Percentiles rank a stretch among this genome's conserved stretches.
phyloP scores from a whole-genome alignment of 768 basidiomycete species.

The Xerocomellus amylosporus region DNA sequence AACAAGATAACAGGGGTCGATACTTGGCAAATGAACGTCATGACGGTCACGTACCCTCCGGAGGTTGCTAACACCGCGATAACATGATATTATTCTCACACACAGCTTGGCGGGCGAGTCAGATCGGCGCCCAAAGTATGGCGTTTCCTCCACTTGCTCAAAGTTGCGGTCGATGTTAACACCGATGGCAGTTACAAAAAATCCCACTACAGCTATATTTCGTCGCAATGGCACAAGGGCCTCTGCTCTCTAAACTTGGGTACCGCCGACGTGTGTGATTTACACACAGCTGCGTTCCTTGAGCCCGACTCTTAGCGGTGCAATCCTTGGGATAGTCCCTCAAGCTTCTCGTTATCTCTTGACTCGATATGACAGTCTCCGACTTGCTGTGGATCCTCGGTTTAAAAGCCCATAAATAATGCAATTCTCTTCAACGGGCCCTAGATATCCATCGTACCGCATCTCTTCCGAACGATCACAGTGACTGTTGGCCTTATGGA shows the following conservation, averaged over 20 bases:
- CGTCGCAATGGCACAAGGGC: conserved; percentile 3
- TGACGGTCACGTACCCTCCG: conserved; percentile 4
- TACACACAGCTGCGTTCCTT: conserved; percentile 19
- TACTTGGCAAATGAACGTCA: not conserved
- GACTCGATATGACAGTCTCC: conserved; percentile 23
- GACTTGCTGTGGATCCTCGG: conserved; percentile 24
- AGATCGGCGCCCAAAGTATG: conserved; percentile 27
- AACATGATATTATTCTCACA: conserved; percentile 28
- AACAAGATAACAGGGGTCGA: not conserved
- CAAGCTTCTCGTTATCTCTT: conserved; percentile 20
- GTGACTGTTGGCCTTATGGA: conserved; percentile 11
- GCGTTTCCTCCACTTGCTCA: conserved; percentile 21
- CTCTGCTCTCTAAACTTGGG: conserved; percentile 19
- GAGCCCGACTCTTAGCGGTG: conserved; percentile 9
- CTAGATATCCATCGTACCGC: conserved; percentile 2
- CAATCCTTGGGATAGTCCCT: conserved; percentile 1
- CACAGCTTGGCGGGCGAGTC: conserved; percentile 30
- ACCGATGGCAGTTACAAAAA: conserved; percentile 21
- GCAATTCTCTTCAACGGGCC: conserved; percentile 4
- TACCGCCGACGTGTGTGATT: conserved; percentile 2
- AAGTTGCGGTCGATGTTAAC: conserved; percentile 17
- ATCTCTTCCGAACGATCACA: conserved; percentile 2
- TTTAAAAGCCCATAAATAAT: conserved; percentile 22
- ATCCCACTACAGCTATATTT: conserved; percentile 16
- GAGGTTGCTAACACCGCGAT: conserved; percentile 9